Evolutionary conservation across 371 early-diverging fungal species (phyloP).

Genomic region (Catenaria anguillulae): DNA sequence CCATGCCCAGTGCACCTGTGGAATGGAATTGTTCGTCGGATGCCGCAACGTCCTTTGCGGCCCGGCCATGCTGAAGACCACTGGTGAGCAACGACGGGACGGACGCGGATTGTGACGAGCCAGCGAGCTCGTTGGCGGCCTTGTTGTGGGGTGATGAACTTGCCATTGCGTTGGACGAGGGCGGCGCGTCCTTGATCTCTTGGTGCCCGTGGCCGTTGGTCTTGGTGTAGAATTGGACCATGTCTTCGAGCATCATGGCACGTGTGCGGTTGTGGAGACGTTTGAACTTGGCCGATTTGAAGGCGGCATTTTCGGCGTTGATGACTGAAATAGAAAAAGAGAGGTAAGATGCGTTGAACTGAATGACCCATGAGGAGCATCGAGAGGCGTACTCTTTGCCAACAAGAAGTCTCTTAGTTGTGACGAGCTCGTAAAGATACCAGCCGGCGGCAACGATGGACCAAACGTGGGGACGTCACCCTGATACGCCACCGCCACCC

Average conservation of each 20-base stretch:
- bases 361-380: neutral
- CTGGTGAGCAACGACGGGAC: no score
- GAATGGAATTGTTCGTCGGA: no score
- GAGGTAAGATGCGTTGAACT: no score
- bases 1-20: no score
- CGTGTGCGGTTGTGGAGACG: conserved; percentile 8
- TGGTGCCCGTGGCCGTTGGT: neutral
- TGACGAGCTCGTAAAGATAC: neutral
- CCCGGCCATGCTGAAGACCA: no score
- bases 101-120: no score
- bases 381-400: conserved; percentile 2
- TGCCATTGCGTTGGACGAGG: no score
- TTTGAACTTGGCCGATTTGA: neutral
- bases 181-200: neutral
- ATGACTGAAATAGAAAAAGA: neutral
- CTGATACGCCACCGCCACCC: neutral
- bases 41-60: no score
- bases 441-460: neutral
- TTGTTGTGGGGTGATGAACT: no score
- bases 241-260: conserved; percentile 6
- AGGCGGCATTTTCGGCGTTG: conserved; percentile 4
- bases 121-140: no score
- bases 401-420: neutral
- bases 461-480: neutral
- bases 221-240: neutral